These are phyloP conservation scores for Aureoboletus auriporus DNA, from an alignment of 768 basidiomycete species.

Conservation along the genomic window DNA sequence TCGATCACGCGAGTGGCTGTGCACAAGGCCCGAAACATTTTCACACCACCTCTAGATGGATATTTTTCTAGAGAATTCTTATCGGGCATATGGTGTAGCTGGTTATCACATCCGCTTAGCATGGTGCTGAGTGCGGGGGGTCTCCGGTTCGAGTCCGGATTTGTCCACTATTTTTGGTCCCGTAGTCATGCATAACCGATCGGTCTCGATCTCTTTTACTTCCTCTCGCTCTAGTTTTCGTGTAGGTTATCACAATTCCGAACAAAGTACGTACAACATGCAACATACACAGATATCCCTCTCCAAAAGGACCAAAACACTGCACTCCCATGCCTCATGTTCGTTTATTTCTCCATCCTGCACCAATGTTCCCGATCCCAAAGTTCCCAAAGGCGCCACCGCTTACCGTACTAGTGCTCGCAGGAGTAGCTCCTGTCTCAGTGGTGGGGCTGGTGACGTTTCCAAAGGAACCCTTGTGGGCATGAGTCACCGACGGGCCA, in stretches of 20 bases:
- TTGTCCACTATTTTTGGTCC: constrained; percentile 27
- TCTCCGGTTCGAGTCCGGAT: constrained; percentile 39
- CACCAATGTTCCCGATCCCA: constrained; percentile 41
- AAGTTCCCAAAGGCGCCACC: constrained; percentile 48
- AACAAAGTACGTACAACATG: constrained; percentile 10
- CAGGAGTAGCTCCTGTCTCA: constrained; percentile 16
- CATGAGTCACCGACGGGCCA: constrained; percentile 31
- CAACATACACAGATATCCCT: neutral
- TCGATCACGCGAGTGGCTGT: constrained; percentile 28
- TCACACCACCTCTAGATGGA: neutral
- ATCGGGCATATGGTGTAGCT: constrained; percentile 37
- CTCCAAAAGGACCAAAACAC: neutral
- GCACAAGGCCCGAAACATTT: constrained; percentile 3
- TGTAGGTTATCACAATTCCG: too few relatives aligned
- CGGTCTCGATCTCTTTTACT: neutral
- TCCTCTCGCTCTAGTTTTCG: too few relatives aligned
- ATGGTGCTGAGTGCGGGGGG: constrained; percentile 33
- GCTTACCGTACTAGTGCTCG: constrained; percentile 24
- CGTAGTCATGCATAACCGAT: too few relatives aligned
- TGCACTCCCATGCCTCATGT: constrained; percentile 11
- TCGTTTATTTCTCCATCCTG: constrained; percentile 24
- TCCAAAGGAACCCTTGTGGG: constrained; percentile 19
- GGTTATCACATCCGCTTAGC: constrained; percentile 41
- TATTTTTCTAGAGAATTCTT: too few relatives aligned
- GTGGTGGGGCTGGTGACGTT: constrained; percentile 19